Evolutionary conservation across 2,329 filamentous ascomycete species (phyloP).

Genomic region (Colletotrichum sp.): DNA sequence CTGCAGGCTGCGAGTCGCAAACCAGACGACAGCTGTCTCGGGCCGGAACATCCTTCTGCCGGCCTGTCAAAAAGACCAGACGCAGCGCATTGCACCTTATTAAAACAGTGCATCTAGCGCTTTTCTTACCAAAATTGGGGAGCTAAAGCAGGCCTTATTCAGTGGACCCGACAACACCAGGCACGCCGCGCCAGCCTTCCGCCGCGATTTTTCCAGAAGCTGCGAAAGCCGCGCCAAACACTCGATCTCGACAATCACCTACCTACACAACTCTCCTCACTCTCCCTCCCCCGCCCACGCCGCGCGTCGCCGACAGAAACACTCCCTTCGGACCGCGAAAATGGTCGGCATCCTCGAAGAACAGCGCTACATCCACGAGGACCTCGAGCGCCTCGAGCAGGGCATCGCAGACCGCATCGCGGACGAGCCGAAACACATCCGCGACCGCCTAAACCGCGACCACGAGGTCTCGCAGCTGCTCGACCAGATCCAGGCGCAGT

Average conservation of each 20-base stretch:
- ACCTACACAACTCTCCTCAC: not conserved
- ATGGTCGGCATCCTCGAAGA: constrained; percentile 83
- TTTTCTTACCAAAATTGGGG: not conserved
- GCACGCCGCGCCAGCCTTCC: not conserved
- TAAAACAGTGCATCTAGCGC: not conserved
- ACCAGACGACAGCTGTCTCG: not conserved
- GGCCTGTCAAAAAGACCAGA: not conserved
- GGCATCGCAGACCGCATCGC: constrained; percentile 87
- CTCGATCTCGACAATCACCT: not conserved
- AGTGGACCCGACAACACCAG: constrained; percentile 10
- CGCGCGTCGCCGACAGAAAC: not conserved
- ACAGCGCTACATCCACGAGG: constrained; percentile 92
- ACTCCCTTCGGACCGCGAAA: not conserved
- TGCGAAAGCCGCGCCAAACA: not conserved
- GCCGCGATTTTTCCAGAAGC: not conserved
- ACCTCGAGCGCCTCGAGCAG: constrained; percentile 94
- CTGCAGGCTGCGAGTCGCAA: not conserved
- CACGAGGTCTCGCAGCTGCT: constrained; percentile 91
- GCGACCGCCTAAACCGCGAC: constrained; percentile 87
- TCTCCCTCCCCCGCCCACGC: not conserved
- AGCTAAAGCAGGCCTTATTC: constrained; percentile 21
- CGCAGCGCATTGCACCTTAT: not conserved
- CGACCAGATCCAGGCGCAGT: constrained; percentile 86
- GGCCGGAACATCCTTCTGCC: not conserved
- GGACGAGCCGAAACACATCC: constrained; percentile 91